Conservation (phyloP, 331 rosid genomes). For the Rosa hybrid region DNA sequence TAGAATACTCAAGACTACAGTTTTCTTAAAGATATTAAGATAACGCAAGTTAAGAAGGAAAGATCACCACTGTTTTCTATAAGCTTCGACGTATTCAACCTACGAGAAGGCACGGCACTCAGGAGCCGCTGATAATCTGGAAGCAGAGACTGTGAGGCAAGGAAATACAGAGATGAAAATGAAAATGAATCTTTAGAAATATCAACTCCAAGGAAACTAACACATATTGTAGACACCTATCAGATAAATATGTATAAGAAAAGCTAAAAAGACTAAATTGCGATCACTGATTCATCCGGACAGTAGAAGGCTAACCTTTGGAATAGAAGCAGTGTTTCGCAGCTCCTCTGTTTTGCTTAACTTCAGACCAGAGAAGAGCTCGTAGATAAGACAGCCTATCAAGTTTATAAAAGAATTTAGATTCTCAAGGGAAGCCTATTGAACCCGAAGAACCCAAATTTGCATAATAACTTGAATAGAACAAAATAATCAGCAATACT, state of each 20-base stretch:
- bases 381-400: conserved; percentile 91
- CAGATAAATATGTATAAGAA: not conserved
- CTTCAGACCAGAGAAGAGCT: conserved; percentile 84
- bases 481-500: conserved; percentile 3
- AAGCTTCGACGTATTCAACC: conserved; percentile 96
- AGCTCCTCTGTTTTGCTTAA: conserved; percentile 93
- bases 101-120: conserved; percentile 93
- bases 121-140: conserved; percentile 98
- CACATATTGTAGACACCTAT: not conserved
- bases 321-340: conserved; percentile 82
- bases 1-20: not conserved
- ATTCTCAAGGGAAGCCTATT: conserved; percentile 23
- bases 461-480: not conserved
- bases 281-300: not conserved
- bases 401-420: conserved; percentile 25
- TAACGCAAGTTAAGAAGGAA: conserved; percentile 19
- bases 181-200: conserved; percentile 40
- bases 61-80: conserved; percentile 90
- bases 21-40: not conserved
- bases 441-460: not conserved
- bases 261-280: not conserved
- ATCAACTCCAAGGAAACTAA: conserved; percentile 29
- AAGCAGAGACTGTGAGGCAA: conserved; percentile 85
- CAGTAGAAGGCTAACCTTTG: conserved; percentile 62
- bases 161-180: conserved; percentile 36